Evolutionary conservation across 331 rosid species (phyloP).

Genomic region (Telfairia occidentalis): DNA sequence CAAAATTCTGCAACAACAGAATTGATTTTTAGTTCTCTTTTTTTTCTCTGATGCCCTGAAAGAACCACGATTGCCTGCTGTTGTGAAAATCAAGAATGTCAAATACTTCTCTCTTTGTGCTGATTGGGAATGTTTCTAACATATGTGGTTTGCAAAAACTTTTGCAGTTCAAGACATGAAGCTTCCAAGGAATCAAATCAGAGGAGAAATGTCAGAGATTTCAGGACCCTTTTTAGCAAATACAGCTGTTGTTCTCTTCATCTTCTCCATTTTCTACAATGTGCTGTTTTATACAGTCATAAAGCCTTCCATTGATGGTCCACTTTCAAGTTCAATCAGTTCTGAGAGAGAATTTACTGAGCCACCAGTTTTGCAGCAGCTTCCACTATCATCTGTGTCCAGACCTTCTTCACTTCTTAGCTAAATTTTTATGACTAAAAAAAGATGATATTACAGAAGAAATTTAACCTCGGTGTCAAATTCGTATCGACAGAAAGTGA

Average conservation of each 20-base stretch:
- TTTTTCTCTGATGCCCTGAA: background rate
- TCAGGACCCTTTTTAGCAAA: conserved; percentile 35
- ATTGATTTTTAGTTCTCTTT: background rate
- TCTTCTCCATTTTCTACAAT: conserved; percentile 62
- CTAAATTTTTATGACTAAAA: background rate
- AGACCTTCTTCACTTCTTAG: background rate
- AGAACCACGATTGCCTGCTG: background rate
- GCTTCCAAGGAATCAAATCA: conserved; percentile 16
- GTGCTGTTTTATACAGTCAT: conserved; percentile 47
- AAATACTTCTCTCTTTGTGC: background rate
- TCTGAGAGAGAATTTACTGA: background rate
- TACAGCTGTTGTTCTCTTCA: conserved; percentile 38
- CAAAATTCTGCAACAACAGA: background rate
- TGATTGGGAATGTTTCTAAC: background rate
- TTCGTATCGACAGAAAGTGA: background rate
- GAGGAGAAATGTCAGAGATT: conserved; percentile 30
- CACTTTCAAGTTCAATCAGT: conserved; percentile 9
- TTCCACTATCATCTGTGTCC: background rate
- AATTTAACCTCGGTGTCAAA: background rate
- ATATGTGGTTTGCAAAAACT: background rate
- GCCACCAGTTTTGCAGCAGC: conserved; percentile 13
- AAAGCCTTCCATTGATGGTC: conserved; percentile 64
- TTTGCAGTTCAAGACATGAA: conserved; percentile 45
- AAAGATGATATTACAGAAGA: background rate
- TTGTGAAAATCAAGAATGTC: background rate